phyloP scores from a whole-genome alignment of 192 early-diverging fungal species.

The Entophlyctis luteolus region DNA sequence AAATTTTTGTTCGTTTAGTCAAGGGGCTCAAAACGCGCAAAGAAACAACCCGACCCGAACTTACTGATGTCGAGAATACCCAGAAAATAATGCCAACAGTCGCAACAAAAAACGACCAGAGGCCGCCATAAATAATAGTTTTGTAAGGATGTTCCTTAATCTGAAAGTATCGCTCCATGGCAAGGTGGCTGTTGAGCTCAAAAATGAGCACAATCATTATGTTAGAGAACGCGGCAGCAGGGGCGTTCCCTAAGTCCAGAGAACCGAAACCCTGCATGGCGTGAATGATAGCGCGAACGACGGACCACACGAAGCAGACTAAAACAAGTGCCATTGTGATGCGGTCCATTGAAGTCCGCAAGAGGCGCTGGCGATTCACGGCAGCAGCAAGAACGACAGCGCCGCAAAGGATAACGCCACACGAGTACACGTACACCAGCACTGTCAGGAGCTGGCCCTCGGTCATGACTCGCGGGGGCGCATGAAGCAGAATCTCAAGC shows the following conservation, averaged over 20 bases:
- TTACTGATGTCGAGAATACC: neutral
- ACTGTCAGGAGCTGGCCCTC: too few relatives aligned
- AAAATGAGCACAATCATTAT: neutral
- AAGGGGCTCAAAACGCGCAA: too few relatives aligned
- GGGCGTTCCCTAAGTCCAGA: too few relatives aligned
- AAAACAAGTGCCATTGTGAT: neutral
- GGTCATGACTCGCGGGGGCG: too few relatives aligned
- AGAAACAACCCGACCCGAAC: too few relatives aligned
- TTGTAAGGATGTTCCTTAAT: neutral
- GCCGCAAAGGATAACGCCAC: too few relatives aligned
- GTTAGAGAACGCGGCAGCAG: neutral
- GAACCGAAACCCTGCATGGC: neutral
- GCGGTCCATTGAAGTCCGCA: slow-evolving; percentile 6
- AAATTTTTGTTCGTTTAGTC: too few relatives aligned
- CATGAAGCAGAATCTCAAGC: too few relatives aligned
- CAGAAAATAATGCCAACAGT: neutral
- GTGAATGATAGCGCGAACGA: neutral
- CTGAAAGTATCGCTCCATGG: slow-evolving; percentile 17
- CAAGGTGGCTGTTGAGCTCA: neutral
- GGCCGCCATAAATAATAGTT: neutral
- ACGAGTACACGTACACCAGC: too few relatives aligned
- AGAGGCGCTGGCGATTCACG: neutral
- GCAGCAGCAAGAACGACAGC: neutral
- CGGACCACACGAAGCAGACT: slow-evolving; percentile 8
- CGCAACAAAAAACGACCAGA: neutral